Percentiles rank a stretch among this genome's conserved stretches.
These are phyloP conservation scores for Rosa rugosa DNA, from an alignment of 306 rosid genomes.

Conservation along the genomic window DNA sequence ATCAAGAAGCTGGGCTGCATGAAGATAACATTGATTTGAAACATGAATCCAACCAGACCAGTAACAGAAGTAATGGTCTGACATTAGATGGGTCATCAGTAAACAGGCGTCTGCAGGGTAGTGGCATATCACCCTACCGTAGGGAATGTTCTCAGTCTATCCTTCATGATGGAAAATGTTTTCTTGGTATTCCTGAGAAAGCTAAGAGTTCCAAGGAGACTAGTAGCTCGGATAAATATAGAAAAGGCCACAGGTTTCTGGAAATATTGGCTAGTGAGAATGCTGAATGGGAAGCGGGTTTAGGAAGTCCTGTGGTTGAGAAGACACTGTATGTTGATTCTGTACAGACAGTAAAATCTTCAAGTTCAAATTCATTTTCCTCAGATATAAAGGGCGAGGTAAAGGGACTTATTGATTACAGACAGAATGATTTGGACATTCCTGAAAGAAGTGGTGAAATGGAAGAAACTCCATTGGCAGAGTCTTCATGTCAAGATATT, in stretches of 20 bases:
- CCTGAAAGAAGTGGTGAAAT: slow-evolving; percentile 31
- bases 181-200: slow-evolving; percentile 39
- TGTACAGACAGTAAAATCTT: slow-evolving; percentile 42
- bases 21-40: slow-evolving; percentile 14
- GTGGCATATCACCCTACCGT: slow-evolving; percentile 23
- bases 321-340: slow-evolving; percentile 80
- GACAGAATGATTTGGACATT: slow-evolving; percentile 28
- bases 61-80: slow-evolving; percentile 16
- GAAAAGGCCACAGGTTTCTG: slow-evolving; percentile 36
- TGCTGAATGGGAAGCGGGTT: slow-evolving; percentile 32
- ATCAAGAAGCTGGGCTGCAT: slow-evolving; percentile 8
- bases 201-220: slow-evolving; percentile 24
- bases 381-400: slow-evolving; percentile 37
- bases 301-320: slow-evolving; percentile 56
- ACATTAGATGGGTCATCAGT: slow-evolving; percentile 19
- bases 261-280: slow-evolving; percentile 36
- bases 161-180: slow-evolving; percentile 29
- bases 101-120: slow-evolving; percentile 13
- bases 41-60: slow-evolving; percentile 23
- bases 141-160: slow-evolving; percentile 35
- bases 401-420: slow-evolving; percentile 30
- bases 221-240: slow-evolving; percentile 32
- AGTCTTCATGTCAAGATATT: slow-evolving; percentile 45
- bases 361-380: slow-evolving; percentile 41
- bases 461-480: slow-evolving; percentile 25